Evolutionary conservation across 306 rosid species (phyloP).

Genomic region (Coriaria nepalensis): DNA sequence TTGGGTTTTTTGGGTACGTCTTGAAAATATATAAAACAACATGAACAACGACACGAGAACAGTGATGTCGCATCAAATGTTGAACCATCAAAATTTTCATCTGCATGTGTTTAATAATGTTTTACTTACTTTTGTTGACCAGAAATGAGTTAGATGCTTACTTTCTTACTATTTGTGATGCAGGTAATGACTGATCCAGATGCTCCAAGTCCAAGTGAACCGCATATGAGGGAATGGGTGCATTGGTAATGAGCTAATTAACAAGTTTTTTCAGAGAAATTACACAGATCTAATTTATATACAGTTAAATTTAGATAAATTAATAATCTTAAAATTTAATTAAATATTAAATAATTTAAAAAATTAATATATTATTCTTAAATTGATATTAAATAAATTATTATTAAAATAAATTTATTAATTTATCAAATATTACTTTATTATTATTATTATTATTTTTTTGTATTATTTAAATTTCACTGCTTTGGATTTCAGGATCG

Average conservation of each 20-base stretch:
- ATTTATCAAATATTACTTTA: too few relatives aligned
- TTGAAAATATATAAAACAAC: too few relatives aligned
- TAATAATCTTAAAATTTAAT: too few relatives aligned
- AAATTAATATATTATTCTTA: too few relatives aligned
- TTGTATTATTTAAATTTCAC: neutral
- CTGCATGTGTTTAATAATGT: conserved; percentile 11
- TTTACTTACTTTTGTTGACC: neutral
- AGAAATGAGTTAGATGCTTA: too few relatives aligned
- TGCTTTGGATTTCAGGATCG: conserved; percentile 37
- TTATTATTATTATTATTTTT: neutral
- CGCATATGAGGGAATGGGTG: conserved; percentile 72
- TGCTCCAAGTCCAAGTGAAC: conserved; percentile 96
- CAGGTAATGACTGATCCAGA: conserved; percentile 95
- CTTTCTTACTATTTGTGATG: conserved; percentile 1
- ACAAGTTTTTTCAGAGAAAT: too few relatives aligned
- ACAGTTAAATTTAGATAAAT: too few relatives aligned
- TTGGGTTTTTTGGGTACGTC: neutral
- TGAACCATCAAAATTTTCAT: neutral
- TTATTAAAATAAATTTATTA: too few relatives aligned
- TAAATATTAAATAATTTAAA: too few relatives aligned
- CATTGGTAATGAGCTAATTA: conserved; percentile 38
- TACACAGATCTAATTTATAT: too few relatives aligned
- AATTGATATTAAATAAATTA: too few relatives aligned
- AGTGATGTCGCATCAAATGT: neutral
- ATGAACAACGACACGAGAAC: too few relatives aligned